Conservation (phyloP, 306 rosid genomes). For the Glycyrrhiza uralensis region DNA sequence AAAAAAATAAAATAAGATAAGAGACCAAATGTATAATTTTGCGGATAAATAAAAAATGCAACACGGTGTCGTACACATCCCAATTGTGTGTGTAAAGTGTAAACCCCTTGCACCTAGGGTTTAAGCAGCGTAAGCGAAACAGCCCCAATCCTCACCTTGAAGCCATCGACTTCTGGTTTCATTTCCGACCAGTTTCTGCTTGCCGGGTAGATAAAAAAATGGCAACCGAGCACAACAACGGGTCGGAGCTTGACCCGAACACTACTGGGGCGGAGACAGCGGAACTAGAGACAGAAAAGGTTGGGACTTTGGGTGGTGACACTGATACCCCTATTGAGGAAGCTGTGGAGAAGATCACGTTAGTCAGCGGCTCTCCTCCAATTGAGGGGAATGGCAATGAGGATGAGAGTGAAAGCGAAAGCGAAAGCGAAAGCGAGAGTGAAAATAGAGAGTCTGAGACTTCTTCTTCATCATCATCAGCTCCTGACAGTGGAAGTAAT, state of each 20-base stretch:
- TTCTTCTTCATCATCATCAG: constrained; percentile 6
- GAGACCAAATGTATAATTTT: no score
- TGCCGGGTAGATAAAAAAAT: constrained; percentile 14
- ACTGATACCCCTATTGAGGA: constrained; percentile 35
- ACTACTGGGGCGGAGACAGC: constrained; percentile 10
- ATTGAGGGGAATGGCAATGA: not conserved
- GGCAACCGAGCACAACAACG: constrained; percentile 20
- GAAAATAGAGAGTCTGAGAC: constrained; percentile 46
- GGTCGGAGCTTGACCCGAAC: constrained; percentile 15
- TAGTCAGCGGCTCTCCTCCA: constrained; percentile 24
- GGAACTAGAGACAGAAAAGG: constrained; percentile 1
- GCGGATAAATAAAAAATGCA: not conserved
- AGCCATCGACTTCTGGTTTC: constrained; percentile 33
- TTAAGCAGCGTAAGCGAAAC: constrained; percentile 23
- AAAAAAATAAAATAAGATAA: no score
- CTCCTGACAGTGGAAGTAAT: constrained; percentile 29
- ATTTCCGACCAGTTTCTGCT: constrained; percentile 44
- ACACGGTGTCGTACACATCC: not conserved
- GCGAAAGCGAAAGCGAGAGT: constrained; percentile 27
- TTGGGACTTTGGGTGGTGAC: constrained; percentile 17
- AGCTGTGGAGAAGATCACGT: constrained; percentile 49
- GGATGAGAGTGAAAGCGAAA: constrained; percentile 26
- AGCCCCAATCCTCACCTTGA: not conserved
- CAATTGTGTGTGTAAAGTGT: not conserved
- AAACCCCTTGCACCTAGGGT: constrained; percentile 36